Evolutionary conservation across 129 eudicot genomes (phyloP).

Genomic region (Tanacetum coccineum): DNA sequence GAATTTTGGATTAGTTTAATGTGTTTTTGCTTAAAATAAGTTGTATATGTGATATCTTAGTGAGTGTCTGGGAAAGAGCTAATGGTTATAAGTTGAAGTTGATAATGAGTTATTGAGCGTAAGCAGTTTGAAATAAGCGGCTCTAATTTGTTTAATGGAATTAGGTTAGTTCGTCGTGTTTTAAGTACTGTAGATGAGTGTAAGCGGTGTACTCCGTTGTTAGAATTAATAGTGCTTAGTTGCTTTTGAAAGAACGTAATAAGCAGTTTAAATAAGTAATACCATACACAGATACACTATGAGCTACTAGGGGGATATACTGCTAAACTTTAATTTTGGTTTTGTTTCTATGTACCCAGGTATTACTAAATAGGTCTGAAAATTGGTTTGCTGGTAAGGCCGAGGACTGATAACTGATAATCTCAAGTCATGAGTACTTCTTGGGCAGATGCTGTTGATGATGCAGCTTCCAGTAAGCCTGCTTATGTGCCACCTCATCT

Average conservation of each 20-base stretch:
- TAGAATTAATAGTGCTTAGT: no score
- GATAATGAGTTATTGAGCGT: no score
- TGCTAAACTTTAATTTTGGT: not conserved
- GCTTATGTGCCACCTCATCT: constrained; percentile 85
- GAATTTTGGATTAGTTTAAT: no score
- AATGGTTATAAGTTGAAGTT: no score
- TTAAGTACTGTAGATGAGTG: no score
- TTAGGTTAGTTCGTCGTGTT: no score
- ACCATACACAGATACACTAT: not conserved
- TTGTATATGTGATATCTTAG: no score
- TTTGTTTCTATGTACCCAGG: constrained; percentile 8
- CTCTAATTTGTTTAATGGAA: no score
- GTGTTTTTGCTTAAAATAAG: no score
- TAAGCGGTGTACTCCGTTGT: no score
- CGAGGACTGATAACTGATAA: constrained; percentile 1
- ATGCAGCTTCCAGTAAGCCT: constrained; percentile 55
- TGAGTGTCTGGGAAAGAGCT: no score
- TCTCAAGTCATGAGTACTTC: constrained; percentile 49
- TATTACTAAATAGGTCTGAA: constrained; percentile 2
- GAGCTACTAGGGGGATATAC: not conserved
- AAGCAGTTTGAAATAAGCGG: no score
- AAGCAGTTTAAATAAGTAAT: not conserved
- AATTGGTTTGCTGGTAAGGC: constrained; percentile 3
- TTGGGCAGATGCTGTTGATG: constrained; percentile 81
- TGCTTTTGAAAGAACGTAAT: not conserved